Percentiles rank a stretch among this genome's conserved stretches.
Conservation (phyloP, 768 basidiomycete species). For the Tephrocybe sp. region DNA sequence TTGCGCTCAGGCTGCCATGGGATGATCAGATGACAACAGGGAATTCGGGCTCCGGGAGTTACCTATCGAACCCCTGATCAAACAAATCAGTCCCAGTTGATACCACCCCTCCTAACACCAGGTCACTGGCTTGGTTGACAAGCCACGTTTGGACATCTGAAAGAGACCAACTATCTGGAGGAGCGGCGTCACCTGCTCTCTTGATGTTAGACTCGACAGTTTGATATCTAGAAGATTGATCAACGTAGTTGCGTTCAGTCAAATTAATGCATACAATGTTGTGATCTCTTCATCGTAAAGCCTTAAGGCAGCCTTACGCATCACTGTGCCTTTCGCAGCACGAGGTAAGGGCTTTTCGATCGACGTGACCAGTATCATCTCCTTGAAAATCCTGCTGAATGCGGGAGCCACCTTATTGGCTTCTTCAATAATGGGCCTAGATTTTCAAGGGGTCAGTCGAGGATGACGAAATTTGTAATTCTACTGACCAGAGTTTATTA, state of each 20-base stretch:
- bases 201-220: neutral
- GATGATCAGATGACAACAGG: neutral
- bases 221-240: neutral
- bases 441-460: neutral
- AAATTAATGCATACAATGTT: slow-evolving; percentile 25
- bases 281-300: slow-evolving; percentile 41
- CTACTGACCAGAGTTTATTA: neutral
- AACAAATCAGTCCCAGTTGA: neutral
- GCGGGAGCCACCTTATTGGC: slow-evolving; percentile 29
- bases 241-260: neutral
- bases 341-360: slow-evolving; percentile 39
- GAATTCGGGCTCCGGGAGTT: neutral
- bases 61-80: neutral
- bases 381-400: neutral
- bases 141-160: slow-evolving; percentile 21
- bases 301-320: slow-evolving; percentile 35
- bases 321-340: slow-evolving; percentile 43
- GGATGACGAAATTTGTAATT: neutral
- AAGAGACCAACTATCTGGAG: slow-evolving; percentile 24
- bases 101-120: slow-evolving; percentile 9
- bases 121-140: slow-evolving; percentile 30
- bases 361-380: slow-evolving; percentile 42
- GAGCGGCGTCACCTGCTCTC: slow-evolving; percentile 17
- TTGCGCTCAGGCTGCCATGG: neutral
- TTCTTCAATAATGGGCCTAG: slow-evolving; percentile 36